Evolutionary conservation across 1,284 basidiomycete genomes (phyloP), one percentile per base, ranked within the genome.

Genomic region (Ustilago sp.): DNA sequence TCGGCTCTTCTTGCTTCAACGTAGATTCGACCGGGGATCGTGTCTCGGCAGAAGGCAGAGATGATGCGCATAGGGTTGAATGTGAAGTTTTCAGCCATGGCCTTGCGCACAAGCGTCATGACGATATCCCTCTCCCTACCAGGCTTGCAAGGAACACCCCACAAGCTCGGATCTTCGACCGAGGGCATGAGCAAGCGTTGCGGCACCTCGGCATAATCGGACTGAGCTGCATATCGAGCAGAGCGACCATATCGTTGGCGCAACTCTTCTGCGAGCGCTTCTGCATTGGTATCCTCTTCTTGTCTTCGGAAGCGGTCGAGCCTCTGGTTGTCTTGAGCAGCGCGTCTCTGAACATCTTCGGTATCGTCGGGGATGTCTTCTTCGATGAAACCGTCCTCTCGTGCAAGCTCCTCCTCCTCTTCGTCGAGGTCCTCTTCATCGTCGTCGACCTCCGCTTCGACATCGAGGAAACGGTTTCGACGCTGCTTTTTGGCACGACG

Each of bases 101-200:
- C 91, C 87, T 98, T 98, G 76, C 94, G 92, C 90, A 98, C 95
- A 59, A 99, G 90, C 85, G 93, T 95, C 86, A 95, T 93, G 51
- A 97, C 92, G 67, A 99, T 91, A 58, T 95, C 94, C 48, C 93
- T 90, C 87, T 99, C 96, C 69, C 94, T 91, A 17, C 96, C 95
- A 56, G 92, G 90, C 94, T 95, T 95, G 80, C 96, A 94, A 79
- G 93, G 90, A 60, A 99, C 91, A 87, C 95, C 94, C 94, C 95
- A 99, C 78, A 99, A 88, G 84, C 91, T 95, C 7, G 96, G 93
- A 86, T 99, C 96, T 69, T 97, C 92, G 8, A 98, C 94, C 15
- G 93, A 93, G 39, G 96, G 96, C 95, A 99, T 98, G 50, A 97
- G 89, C 54, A 98, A 88, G n/a, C 94, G 90, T 84, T 98, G 95